Conservation (phyloP, 1,139 yeast species). For the Kluyveromyces sp. region DNA sequence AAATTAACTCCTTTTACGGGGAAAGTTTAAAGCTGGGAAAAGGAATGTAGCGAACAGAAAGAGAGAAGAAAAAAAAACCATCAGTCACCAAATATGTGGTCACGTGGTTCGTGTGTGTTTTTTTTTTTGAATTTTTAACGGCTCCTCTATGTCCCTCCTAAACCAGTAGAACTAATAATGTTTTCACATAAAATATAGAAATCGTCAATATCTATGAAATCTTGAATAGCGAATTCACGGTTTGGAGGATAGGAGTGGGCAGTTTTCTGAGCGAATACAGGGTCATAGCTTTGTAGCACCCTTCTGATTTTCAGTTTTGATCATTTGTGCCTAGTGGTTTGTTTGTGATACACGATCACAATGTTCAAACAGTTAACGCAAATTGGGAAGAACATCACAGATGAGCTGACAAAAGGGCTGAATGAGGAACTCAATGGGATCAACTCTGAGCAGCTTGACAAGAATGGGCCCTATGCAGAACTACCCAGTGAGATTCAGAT, state of each 20-base stretch:
- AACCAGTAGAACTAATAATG: too few relatives aligned
- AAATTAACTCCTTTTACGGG: too few relatives aligned
- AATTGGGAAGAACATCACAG: constrained; percentile 58
- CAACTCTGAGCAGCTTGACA: constrained; percentile 18
- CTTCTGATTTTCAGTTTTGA: neutral
- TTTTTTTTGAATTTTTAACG: too few relatives aligned
- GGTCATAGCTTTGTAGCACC: neutral
- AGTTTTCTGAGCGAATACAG: neutral
- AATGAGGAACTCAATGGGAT: constrained; percentile 23
- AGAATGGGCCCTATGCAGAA: constrained; percentile 28
- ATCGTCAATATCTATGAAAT: too few relatives aligned
- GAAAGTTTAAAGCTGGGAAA: too few relatives aligned
- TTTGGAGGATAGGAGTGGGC: neutral
- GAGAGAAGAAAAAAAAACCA: too few relatives aligned
- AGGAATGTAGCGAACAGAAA: too few relatives aligned
- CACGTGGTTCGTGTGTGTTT: too few relatives aligned
- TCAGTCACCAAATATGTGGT: too few relatives aligned
- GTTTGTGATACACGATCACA: neutral
- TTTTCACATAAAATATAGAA: too few relatives aligned
- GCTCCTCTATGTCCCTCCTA: too few relatives aligned
- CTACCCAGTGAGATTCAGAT: constrained; percentile 50
- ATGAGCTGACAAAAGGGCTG: constrained; percentile 39
- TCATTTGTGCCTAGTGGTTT: neutral
- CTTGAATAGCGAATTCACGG: too few relatives aligned
- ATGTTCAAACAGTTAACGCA: constrained; percentile 61